Evolutionary conservation across 2,329 filamentous ascomycete species (phyloP), one percentile per base, ranked within the genome.

Genomic region (Ascochyta lentis): DNA sequence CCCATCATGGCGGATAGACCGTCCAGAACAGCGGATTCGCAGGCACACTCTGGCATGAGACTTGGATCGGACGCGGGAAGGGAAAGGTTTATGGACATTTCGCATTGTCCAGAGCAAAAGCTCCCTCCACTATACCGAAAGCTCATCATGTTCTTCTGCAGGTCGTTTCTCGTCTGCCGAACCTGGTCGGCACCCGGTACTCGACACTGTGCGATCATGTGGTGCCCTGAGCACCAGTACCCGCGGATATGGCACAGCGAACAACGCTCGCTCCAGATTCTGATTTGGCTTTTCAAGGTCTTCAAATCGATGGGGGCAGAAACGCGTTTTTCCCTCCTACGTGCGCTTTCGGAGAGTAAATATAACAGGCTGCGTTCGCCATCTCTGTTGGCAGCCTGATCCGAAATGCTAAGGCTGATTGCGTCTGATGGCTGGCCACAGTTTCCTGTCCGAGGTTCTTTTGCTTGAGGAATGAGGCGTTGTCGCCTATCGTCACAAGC

Each of bases 21-120:
- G n/a, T 46, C 43, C 19, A 46, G 31, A 46, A 46, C 31, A 46
- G 34, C 43, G 15, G 43, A 46, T 38, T 46, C 43, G 43, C 43
- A 46, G 43, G 43, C 43, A 26, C 43, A 46, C 31, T 38, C 43
- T 29, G 19, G 43, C 22, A 16, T 29, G 23, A 46, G 43, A 35
- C 31, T 46, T 24, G 6, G 31, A 37, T 46, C 31, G n/a, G 31
- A 46, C 34, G 31, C 10, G n/a, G 31, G 16, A 23, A 35, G 31
- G 43, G 22, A 46, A n/a, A 35, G 19, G 43, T 35, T 26, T n/a
- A 43, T 46, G 12, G 31, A 46, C 31, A 46, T 24, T 46, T 46
- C 22, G 24, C 43, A 46, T 46, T 46, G 31, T 19, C 43, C 19
- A 46, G 31, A 46, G 24, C 43, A 46, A 46, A 46, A 46, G 43